Base-by-base conservation (phyloP, 768 basidiomycete species). In the Lactarius deliciosus region DNA sequence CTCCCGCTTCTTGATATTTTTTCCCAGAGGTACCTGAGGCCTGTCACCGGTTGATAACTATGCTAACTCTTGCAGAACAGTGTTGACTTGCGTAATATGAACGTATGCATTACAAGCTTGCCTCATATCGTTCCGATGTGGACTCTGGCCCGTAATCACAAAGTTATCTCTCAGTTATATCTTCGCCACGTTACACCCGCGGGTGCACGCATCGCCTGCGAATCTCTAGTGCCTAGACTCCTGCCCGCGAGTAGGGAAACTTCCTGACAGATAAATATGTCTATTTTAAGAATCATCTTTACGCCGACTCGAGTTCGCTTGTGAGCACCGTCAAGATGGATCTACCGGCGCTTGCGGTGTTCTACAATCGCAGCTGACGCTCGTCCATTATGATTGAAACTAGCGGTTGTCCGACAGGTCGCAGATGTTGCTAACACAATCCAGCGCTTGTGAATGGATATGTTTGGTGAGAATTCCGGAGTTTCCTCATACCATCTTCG, bases 41-140 rank as follows among this genome's bases (percentile, higher is more conserved):
- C 20, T 45, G 41, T 60, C 32, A 7, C 28, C 16, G 32, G 66
- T 61, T 47, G 57, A 47, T 56, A 56, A n/a, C 28, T 40, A 32
- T 56, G 13, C 63, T 68, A 40, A 64, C 62, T 20, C 47, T 28
- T 53, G 30, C 22, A 13, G 16, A n/a, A 20, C 32, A 63, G 61
- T 53, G 45, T 66, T 36, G 63, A 34, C 40, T 59, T 66, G 50
- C 57, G 65, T 66, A 58, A 66, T 66, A n/a, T 41, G 38, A 30
- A 50, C 56, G 56, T 50, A 53, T 62, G 25, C 22, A 58, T 57
- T 66, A 61, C 65, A 30, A 66, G 60, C 16, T 57, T 41, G 36
- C 53, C 43, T 50, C 43, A 16, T 47, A 66, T 25, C 61, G 45
- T 62, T 63, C 61, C 53, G 65, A 63, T 62, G 10, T 47, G 22